Evolutionary conservation across 352 stramenopile species (phyloP).

Genomic region (Phytophthora pisi): DNA sequence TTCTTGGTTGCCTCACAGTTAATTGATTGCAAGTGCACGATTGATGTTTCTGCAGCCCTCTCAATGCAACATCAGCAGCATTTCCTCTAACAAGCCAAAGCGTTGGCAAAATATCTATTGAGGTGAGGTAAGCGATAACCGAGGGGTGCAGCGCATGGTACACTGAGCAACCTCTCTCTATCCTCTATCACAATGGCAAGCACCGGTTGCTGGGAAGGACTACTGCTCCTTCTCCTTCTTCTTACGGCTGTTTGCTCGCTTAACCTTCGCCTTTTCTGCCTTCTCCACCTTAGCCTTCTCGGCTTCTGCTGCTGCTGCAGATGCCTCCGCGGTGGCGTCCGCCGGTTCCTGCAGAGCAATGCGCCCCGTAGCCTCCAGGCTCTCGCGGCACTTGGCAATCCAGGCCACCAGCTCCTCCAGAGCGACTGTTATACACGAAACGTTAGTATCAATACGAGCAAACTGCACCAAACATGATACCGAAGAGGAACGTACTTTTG

Average conservation of each 20-base stretch:
- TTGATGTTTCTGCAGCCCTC: not conserved
- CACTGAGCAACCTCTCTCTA: not conserved
- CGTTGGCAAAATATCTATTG: constrained; percentile 30
- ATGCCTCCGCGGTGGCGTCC: constrained; percentile 29
- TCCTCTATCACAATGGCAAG: constrained; percentile 18
- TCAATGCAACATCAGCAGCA: not conserved
- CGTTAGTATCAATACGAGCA: constrained; percentile 18
- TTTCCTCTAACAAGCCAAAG: constrained; percentile 17
- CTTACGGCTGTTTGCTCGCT: constrained; percentile 74
- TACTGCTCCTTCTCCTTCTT: constrained; percentile 55
- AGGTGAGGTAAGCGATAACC: constrained; percentile 4
- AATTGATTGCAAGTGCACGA: too few relatives aligned
- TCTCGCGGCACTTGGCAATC: constrained; percentile 87
- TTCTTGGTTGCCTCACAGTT: too few relatives aligned
- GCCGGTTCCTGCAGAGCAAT: constrained; percentile 61
- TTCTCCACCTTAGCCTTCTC: constrained; percentile 38
- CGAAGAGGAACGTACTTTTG: constrained; percentile 61
- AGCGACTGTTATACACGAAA: constrained; percentile 70
- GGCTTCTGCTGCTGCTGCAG: constrained; percentile 31
- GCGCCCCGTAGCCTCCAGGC: constrained; percentile 85
- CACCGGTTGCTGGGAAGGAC: constrained; percentile 8
- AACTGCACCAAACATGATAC: constrained; percentile 4
- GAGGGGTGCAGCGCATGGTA: not conserved
- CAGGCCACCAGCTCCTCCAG: constrained; percentile 93
- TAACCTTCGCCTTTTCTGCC: constrained; percentile 59